phyloP scores from a whole-genome alignment of 805 yeast genomes.

The Scheffersomyces ergatensis region DNA sequence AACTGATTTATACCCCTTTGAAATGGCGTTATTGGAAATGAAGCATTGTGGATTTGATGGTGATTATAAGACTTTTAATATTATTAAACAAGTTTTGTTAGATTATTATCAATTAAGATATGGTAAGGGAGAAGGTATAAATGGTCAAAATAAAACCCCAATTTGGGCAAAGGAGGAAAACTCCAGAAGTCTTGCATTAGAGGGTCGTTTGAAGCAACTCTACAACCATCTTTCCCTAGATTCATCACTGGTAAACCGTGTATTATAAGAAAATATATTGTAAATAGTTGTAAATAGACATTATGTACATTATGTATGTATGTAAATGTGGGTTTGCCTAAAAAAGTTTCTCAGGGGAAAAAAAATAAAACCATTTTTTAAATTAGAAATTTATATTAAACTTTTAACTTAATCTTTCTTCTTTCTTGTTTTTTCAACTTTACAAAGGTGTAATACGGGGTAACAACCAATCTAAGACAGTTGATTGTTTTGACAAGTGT shows the following conservation, averaged over 20 bases:
- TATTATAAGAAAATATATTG: neutral
- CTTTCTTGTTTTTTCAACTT: too few species aligned
- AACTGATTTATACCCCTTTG: constrained; percentile 31
- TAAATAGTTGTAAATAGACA: neutral
- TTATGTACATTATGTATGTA: neutral
- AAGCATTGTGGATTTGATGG: constrained; percentile 39
- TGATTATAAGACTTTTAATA: constrained; percentile 31
- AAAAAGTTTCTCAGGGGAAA: too few species aligned
- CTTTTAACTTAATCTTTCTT: too few species aligned
- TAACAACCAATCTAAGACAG: too few species aligned
- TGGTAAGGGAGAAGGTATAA: constrained; percentile 7
- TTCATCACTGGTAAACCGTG: neutral
- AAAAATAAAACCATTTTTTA: too few species aligned
- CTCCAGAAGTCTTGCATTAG: constrained; percentile 22
- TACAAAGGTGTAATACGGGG: too few species aligned
- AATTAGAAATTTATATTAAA: too few species aligned
- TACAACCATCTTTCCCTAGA: neutral
- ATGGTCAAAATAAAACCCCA: constrained; percentile 19
- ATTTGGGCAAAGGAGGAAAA: constrained; percentile 40
- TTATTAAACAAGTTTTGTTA: constrained; percentile 30
- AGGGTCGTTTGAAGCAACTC: constrained; percentile 10
- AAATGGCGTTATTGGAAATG: constrained; percentile 36
- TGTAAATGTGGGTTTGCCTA: neutral
- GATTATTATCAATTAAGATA: constrained; percentile 27
- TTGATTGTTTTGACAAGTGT: too few species aligned